Evolutionary conservation across 768 basidiomycete genomes (phyloP), one percentile per base, ranked within the genome.

Genomic region (Rhodocollybia butyracea): DNA sequence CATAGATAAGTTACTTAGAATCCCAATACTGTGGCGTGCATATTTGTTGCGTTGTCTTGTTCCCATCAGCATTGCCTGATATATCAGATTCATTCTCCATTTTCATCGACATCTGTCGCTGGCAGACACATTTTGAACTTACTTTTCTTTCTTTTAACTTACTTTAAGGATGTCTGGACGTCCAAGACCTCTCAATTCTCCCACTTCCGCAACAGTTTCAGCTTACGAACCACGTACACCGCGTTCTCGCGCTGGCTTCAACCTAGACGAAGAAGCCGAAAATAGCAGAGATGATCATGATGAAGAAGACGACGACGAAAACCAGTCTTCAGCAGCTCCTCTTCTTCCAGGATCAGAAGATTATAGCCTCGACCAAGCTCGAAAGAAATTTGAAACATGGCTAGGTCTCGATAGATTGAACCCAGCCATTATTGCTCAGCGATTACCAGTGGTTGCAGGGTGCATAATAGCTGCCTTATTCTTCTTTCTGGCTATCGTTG

Each of bases 401-500:
- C 40, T 42, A 17, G 41, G 32, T 12, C 17, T 34, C 21, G 27
- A 45, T n/a, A 48, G 29, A 29, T 19, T 41, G 46, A 24, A 8
- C 10, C 27, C 32, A 12, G 38, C 24, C 3, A 40, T 40, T 17
- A 56, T 48, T 8, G 10, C 17, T 4, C 12, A 46, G 41, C 26
- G 43, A 10, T 40, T 56, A 40, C 55, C 48, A 6, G 29, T 51
- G 3, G 36, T 51, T 21, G 38, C 24, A 13, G 55, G 46, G 27
- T 42, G n/a, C 30, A 10, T 56, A 5, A 10, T 51, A 5, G 48
- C 46, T 5, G 46, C 46, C 5, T 8, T 48, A 27, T 17, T 50
- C 22, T 63, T 86, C 24, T 68, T 85, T 54, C 70, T 82, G 41
- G 65, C 78, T 41, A 64, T 79, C 7, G 59, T 84, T 29, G 84